Base-by-base conservation (phyloP, 2,329 filamentous ascomycete genomes). In the Plectosphaerella plurivora region DNA sequence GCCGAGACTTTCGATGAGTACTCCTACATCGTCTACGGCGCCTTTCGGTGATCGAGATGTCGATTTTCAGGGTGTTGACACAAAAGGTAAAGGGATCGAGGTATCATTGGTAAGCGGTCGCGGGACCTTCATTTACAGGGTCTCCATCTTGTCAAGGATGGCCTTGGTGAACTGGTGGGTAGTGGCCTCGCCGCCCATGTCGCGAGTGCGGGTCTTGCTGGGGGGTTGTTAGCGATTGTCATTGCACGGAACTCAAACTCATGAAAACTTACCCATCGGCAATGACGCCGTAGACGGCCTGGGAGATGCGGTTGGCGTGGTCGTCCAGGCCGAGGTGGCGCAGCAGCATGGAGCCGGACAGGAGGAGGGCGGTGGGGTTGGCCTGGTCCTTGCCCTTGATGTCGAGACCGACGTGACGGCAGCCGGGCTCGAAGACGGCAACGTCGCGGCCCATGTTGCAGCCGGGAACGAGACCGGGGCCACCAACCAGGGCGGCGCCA, bases 301-400 rank as follows among this genome's bases (percentile, higher is more conserved):
- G 93, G 72, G 91, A 95, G 75, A 97, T 96, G 70, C 94, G 87
- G 84, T 97, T 97, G 67, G 94, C 94, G 73, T 99, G 94, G 73
- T 97, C 91, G 69, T 99, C 93, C 49, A 99, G 88, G 63, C 94
- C 94, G 61, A 99, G 83, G 78, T 99, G 94, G 69, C 94, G 88
- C 71, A 99, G 83, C 65, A 99, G 87, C 94, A 99, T 99, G 70
- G 91, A 89, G 60, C 91, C 91, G 55, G 91, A 96, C 59, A 99
- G 88, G 62, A 99, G 84, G 79, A 99, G 81, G 60, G 94, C 94
- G 52, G 91, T 97, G 51, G 94, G 94, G 83, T 99, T 99, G 61
- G 94, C 94, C 80, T 97, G 91, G 76, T 97, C 92, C 82, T 97
- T 97, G 80, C 94, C 94, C 86, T 97, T 92, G 79, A 99, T 99